Conservation (phyloP, 331 rosid species). For the Malus hybrid region DNA sequence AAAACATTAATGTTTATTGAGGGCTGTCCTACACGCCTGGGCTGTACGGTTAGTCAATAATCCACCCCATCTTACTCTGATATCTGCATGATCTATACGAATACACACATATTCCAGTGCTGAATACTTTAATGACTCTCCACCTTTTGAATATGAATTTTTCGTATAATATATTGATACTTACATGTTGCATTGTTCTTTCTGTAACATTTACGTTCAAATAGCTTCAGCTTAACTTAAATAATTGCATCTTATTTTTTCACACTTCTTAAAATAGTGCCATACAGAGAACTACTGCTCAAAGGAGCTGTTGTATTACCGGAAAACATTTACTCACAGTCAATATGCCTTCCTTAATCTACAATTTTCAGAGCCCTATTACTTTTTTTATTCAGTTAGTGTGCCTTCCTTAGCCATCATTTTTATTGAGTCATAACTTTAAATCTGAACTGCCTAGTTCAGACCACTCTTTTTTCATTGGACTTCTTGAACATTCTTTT, state of each 20-base stretch:
- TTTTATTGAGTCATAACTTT: not conserved
- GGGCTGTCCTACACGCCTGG: slow-evolving; percentile 86
- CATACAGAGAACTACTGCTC: not conserved
- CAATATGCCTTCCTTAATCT: not conserved
- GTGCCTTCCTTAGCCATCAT: not conserved
- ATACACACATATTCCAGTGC: not conserved
- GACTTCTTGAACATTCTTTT: not conserved
- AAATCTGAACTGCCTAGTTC: not conserved
- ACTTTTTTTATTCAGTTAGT: not conserved
- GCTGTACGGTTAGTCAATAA: slow-evolving; percentile 81
- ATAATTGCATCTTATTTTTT: not conserved
- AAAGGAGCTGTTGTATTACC: not conserved
- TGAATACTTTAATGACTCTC: not conserved
- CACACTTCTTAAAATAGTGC: not conserved
- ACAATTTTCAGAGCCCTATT: not conserved
- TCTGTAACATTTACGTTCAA: not conserved
- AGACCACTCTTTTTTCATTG: not conserved
- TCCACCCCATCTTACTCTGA: not conserved
- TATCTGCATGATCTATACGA: not conserved
- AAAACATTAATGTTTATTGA: slow-evolving; percentile 95
- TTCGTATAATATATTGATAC: not conserved
- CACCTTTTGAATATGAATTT: not conserved
- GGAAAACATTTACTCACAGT: not conserved
- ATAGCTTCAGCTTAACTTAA: not conserved
- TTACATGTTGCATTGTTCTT: not conserved